Evolutionary conservation across 768 basidiomycete genomes (phyloP).

Genomic region (Lactarius indigo): DNA sequence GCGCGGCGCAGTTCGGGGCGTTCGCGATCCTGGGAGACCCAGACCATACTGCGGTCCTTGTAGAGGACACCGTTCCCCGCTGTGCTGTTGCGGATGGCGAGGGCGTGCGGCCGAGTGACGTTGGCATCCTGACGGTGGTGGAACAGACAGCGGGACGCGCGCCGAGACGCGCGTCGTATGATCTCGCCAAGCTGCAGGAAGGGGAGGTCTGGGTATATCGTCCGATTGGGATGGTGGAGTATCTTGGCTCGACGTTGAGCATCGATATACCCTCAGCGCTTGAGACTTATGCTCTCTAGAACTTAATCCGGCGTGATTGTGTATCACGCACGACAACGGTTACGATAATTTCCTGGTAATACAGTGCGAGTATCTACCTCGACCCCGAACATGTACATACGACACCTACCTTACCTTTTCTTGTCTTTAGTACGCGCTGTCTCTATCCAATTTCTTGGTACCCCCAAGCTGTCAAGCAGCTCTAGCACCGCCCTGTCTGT

Average conservation of each 20-base stretch:
- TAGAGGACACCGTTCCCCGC: slow-evolving; percentile 33
- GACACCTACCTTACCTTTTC: slow-evolving; percentile 33
- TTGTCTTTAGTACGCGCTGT: slow-evolving; percentile 38
- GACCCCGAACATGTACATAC: background rate
- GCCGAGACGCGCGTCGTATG: slow-evolving; percentile 42
- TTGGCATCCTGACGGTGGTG: slow-evolving; percentile 47
- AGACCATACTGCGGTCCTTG: no score
- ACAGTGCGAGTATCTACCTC: background rate
- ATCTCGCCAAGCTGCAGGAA: slow-evolving; percentile 41
- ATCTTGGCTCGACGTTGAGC: no score
- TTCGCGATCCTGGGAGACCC: slow-evolving; percentile 39
- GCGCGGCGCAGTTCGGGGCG: slow-evolving; percentile 13
- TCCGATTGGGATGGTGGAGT: no score
- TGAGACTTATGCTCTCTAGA: slow-evolving; percentile 6
- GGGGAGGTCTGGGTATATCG: slow-evolving; percentile 60
- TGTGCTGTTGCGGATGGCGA: slow-evolving; percentile 34
- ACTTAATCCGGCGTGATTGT: background rate
- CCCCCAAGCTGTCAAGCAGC: slow-evolving; percentile 61
- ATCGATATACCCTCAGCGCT: slow-evolving; percentile 16
- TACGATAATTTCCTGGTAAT: no score
- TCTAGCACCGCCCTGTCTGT: slow-evolving; percentile 64
- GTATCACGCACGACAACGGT: background rate
- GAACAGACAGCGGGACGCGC: slow-evolving; percentile 47
- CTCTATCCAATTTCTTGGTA: no score
- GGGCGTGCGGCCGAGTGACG: slow-evolving; percentile 37